These are phyloP conservation scores for Candida xiaguanensis DNA, from an alignment of 805 yeast genomes.

Conservation along the genomic window DNA sequence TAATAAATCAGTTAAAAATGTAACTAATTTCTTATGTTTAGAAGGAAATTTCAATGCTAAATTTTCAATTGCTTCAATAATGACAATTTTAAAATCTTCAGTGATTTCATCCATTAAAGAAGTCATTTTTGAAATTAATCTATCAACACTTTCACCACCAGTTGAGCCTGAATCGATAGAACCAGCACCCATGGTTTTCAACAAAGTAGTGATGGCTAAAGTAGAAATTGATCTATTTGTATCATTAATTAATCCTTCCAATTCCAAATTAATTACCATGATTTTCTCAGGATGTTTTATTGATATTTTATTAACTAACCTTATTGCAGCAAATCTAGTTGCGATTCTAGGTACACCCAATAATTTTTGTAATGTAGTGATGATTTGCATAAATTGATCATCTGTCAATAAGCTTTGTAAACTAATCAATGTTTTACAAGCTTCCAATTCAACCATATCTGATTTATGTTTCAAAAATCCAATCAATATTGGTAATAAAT, in stretches of 20 bases:
- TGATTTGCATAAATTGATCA: conserved; percentile 66
- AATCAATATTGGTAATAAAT: conserved; percentile 61
- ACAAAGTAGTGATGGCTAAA: conserved; percentile 91
- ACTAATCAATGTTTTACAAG: conserved; percentile 68
- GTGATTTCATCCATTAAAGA: conserved; percentile 89
- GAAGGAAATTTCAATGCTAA: conserved; percentile 90
- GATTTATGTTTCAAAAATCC: conserved; percentile 75
- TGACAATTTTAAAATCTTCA: conserved; percentile 92
- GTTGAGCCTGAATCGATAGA: conserved; percentile 29
- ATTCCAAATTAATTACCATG: conserved; percentile 75
- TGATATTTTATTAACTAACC: conserved; percentile 83
- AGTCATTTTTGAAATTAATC: conserved; percentile 81
- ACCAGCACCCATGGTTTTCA: conserved; percentile 87
- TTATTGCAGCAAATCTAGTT: conserved; percentile 88
- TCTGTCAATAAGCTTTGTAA: conserved; percentile 52
- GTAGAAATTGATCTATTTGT: conserved; percentile 90
- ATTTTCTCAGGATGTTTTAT: conserved; percentile 75
- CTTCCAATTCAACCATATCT: conserved; percentile 90
- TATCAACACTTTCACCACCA: conserved; percentile 68
- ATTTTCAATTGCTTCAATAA: conserved; percentile 91
- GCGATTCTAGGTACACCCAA: conserved; percentile 86
- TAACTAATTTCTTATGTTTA: conserved; percentile 77
- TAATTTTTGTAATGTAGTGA: conserved; percentile 69
- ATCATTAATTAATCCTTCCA: conserved; percentile 84
- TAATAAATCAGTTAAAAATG: conserved; percentile 77